Evolutionary conservation across 2,329 filamentous ascomycete genomes (phyloP).

Genomic region (Venturia carpophila): DNA sequence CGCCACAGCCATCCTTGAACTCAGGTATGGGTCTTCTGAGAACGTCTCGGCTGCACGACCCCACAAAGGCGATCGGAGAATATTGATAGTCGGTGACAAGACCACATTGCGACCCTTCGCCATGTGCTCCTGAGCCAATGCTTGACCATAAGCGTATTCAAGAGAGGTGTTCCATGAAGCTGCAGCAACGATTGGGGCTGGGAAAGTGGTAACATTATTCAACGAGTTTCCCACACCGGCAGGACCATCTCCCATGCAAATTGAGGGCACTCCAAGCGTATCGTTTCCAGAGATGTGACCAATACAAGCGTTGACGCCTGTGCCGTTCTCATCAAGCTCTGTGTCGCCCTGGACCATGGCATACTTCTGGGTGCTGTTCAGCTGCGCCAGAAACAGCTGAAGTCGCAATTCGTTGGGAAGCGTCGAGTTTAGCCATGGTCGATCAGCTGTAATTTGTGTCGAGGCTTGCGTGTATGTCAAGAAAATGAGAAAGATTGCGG

Average conservation of each 20-base stretch:
- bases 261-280: not conserved
- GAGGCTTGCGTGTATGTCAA: not conserved
- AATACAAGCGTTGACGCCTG: not conserved
- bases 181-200: slow-evolving; percentile 51
- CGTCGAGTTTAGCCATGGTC: not conserved
- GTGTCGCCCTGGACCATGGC: not conserved
- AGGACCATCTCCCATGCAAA: not conserved
- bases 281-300: not conserved
- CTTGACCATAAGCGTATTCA: slow-evolving; percentile 44
- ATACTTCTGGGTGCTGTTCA: not conserved
- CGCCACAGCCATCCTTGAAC: slow-evolving; percentile 22
- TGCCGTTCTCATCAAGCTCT: not conserved
- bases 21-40: slow-evolving; percentile 25
- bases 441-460: not conserved
- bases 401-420: not conserved
- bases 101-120: slow-evolving; percentile 52
- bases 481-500: not conserved
- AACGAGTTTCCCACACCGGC: not conserved
- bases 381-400: not conserved
- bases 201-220: slow-evolving; percentile 32
- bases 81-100: slow-evolving; percentile 56
- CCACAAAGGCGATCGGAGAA: slow-evolving; percentile 46
- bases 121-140: slow-evolving; percentile 48
- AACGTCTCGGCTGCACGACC: slow-evolving; percentile 27
- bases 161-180: slow-evolving; percentile 51